Evolutionary conservation across 2,329 filamentous ascomycete species (phyloP), one percentile per base, ranked within the genome.

Genomic region (Kalmusia sp.): DNA sequence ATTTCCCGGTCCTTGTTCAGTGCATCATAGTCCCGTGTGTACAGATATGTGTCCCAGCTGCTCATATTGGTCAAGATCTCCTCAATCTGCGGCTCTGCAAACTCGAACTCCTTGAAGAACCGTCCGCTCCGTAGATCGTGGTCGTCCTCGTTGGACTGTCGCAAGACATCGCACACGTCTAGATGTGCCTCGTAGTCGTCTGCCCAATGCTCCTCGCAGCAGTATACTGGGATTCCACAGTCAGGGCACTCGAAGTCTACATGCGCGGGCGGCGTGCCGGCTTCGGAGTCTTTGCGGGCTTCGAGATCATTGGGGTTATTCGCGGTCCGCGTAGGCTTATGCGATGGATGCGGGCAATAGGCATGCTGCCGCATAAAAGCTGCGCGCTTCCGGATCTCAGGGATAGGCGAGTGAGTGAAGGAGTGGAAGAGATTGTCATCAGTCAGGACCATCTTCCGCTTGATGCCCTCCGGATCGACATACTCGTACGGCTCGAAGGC

Each of bases 41-140:
- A 99, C 69, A 99, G 80, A 65, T 96, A 91, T 0, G 95, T 98
- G 75, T 99, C 95, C 95, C 95, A 99, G 74, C 96, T 99, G 37
- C 90, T 96, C 90, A 99, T 93, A 76, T 99, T 99, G 62, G 97
- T 86, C 61, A 95, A 83, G 28, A 92, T 91, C 73, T 97, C 93
- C 61, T 97, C 93, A 72, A 97, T 87, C 77, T 97, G 93, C 49
- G 88, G 83, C 12, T 89, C 91, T 0, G 95, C 92, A 70, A 96
- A 96, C 57, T 93, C 87, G 69, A 96, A 98, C 74, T 99, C 96
- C 12, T 90, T 88, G 76, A 99, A 99, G 74, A 92, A 89, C 24
- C 95, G 85, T 3, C 95, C 95, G 15, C 92, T 96, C 45, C 90
- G 84, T 62, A 99, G 77, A 73, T 99, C 95, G 70, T 99, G 96